These are phyloP conservation scores for Lippia alba DNA, from an alignment of 305 asterid species.

Conservation along the genomic window DNA sequence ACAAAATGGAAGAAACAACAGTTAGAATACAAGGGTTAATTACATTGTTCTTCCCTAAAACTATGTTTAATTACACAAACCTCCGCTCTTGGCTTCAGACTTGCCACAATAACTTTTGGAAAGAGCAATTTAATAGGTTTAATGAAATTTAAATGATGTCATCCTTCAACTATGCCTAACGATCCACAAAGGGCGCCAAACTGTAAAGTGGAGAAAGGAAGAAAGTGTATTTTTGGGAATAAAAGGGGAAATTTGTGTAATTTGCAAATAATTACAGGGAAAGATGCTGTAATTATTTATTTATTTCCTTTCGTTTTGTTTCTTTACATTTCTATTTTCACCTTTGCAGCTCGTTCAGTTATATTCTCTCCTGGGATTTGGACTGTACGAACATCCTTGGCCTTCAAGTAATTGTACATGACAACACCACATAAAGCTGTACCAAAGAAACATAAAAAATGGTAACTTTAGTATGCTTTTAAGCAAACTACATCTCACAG, in stretches of 20 bases:
- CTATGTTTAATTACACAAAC: too few species aligned
- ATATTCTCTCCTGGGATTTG: slow-evolving; percentile 53
- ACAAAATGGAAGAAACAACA: background rate
- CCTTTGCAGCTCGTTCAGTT: slow-evolving; percentile 50
- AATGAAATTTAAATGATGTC: background rate
- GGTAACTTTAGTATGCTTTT: slow-evolving; percentile 26
- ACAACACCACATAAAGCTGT: slow-evolving; percentile 92
- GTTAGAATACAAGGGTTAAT: too few species aligned
- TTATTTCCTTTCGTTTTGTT: background rate
- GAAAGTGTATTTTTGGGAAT: too few species aligned
- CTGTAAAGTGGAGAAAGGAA: background rate
- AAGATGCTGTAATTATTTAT: background rate
- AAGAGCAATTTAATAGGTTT: background rate
- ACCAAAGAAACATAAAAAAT: slow-evolving; percentile 17
- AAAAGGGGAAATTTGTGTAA: background rate
- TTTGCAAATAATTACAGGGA: background rate
- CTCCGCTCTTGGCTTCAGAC: too few species aligned
- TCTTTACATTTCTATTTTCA: background rate
- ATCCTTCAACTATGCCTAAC: background rate
- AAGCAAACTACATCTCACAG: slow-evolving; percentile 7
- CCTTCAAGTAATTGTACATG: slow-evolving; percentile 68
- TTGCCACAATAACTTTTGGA: too few species aligned
- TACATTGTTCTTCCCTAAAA: too few species aligned
- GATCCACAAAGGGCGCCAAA: too few species aligned
- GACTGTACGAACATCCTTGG: slow-evolving; percentile 53